phyloP scores from a whole-genome alignment of 75 land plant species.

The Gnetum montanum region DNA sequence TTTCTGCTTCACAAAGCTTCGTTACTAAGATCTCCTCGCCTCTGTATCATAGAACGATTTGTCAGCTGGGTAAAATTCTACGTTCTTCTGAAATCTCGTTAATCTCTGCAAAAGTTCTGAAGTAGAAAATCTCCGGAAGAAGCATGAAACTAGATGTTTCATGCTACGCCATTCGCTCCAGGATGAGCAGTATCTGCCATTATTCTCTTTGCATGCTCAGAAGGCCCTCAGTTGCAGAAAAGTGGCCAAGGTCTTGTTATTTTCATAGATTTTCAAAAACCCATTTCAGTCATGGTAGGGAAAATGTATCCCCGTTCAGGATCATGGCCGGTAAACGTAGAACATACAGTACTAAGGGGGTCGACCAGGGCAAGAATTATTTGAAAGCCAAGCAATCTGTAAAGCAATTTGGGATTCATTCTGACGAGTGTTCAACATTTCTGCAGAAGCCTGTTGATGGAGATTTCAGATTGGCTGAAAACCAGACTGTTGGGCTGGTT shows the following conservation, averaged over 20 bases:
- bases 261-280: not conserved
- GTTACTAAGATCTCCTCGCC: no score
- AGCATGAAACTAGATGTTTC: not conserved
- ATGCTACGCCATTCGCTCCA: not conserved
- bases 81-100: no score
- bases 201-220: not conserved
- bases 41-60: no score
- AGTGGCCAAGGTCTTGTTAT: no score
- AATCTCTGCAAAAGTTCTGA: no score
- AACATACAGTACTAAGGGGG: conserved; percentile 4
- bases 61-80: no score
- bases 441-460: not conserved
- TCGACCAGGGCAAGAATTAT: conserved; percentile 23
- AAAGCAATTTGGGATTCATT: conserved; percentile 12
- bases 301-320: not conserved
- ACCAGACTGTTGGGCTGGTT: conserved; percentile 71
- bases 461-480: not conserved
- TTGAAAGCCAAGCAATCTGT: conserved; percentile 28
- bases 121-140: no score
- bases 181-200: not conserved
- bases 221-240: no score
- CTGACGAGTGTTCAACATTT: conserved; percentile 10
- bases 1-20: no score
- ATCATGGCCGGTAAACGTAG: conserved; percentile 1
- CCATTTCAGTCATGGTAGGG: not conserved